Conservation (phyloP, 495 filamentous ascomycete species). For the Neurospora sp. region DNA sequence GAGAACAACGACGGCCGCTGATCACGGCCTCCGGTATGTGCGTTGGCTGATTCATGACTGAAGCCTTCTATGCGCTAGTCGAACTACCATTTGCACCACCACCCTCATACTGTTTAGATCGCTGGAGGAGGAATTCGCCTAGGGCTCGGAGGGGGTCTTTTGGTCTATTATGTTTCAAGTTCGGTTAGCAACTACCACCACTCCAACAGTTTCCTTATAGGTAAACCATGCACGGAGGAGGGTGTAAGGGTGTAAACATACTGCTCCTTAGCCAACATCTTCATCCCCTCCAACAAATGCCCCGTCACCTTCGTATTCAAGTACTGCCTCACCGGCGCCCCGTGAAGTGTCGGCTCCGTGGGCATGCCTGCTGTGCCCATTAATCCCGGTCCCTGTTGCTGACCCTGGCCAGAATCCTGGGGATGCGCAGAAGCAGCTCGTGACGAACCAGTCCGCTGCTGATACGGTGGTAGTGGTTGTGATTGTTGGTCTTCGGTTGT, state of each 20-base stretch:
- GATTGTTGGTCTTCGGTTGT: constrained; percentile 13
- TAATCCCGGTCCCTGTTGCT: neutral
- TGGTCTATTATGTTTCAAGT: constrained; percentile 37
- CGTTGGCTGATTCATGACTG: neutral
- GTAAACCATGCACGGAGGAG: neutral
- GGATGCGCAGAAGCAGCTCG: constrained; percentile 45
- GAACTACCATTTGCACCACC: neutral
- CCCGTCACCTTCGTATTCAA: constrained; percentile 83
- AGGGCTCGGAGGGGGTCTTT: constrained; percentile 76
- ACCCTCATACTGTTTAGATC: constrained; percentile 63
- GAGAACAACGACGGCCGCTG: neutral
- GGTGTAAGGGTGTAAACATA: constrained; percentile 33
- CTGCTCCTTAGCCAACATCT: constrained; percentile 73
- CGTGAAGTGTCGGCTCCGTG: constrained; percentile 51
- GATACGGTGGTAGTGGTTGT: neutral
- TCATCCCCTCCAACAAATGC: constrained; percentile 84
- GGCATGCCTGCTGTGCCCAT: constrained; percentile 27
- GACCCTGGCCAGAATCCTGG: constrained; percentile 16
- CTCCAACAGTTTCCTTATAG: neutral
- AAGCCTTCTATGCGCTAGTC: neutral
- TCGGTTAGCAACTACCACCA: neutral
- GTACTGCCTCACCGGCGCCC: constrained; percentile 78
- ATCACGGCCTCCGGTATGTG: neutral
- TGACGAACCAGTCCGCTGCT: constrained; percentile 14
- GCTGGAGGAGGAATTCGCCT: constrained; percentile 76